These are phyloP conservation scores for Yarrowia hollandica DNA, from an alignment of 805 yeast genomes.

Conservation along the genomic window DNA sequence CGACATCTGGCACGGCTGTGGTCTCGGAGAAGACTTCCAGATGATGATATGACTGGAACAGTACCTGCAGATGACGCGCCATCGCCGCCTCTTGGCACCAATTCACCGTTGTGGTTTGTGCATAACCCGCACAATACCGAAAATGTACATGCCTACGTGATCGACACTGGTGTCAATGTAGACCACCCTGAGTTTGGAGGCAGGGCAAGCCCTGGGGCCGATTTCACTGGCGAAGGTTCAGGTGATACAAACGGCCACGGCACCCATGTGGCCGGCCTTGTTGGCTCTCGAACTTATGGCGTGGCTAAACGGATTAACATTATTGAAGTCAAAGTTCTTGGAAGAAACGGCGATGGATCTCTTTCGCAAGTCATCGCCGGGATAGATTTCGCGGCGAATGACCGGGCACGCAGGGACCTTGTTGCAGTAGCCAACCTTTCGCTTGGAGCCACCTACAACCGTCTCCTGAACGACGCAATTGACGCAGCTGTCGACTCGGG, in stretches of 20 bases:
- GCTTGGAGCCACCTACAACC: conserved; percentile 37
- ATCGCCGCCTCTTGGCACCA: conserved; percentile 19
- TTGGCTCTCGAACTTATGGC: conserved; percentile 78
- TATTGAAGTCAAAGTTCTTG: conserved; percentile 74
- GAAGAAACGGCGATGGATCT: conserved; percentile 65
- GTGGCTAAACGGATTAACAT: conserved; percentile 70
- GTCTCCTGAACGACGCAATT: conserved; percentile 36
- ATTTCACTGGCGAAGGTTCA: conserved; percentile 49
- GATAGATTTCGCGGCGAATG: conserved; percentile 42
- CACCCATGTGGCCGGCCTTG: conserved; percentile 90
- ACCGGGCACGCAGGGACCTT: conserved; percentile 32
- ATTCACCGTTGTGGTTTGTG: conserved; percentile 19
- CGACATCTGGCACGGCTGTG: conserved; percentile 25
- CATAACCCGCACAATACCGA: conserved; percentile 23
- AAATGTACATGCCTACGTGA: conserved; percentile 65
- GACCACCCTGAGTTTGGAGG: conserved; percentile 49
- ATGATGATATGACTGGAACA: background rate
- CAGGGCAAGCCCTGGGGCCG: conserved; percentile 48
- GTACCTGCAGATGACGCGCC: conserved; percentile 19
- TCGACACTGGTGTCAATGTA: conserved; percentile 70
- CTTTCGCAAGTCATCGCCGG: conserved; percentile 44
- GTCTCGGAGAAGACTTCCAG: conserved; percentile 17
- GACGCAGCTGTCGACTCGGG: conserved; percentile 36
- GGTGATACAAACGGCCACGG: conserved; percentile 84
- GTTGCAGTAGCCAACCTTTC: conserved; percentile 36